Evolutionary conservation across 768 basidiomycete species (phyloP).

Genomic region (Boletus insuetus): DNA sequence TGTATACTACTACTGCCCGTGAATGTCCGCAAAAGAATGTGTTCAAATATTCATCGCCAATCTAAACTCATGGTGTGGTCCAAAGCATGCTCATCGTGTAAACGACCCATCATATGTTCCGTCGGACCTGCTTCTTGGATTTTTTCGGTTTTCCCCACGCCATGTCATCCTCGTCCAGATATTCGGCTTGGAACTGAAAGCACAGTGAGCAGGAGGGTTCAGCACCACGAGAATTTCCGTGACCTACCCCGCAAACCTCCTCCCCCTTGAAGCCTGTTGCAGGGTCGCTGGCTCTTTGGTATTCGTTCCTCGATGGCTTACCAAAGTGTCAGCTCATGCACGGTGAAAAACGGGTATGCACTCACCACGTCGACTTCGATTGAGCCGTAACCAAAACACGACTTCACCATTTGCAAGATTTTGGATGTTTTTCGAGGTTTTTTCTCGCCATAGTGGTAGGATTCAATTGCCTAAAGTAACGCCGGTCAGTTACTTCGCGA

Average conservation of each 20-base stretch:
- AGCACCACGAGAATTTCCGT: background rate
- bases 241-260: slow-evolving; percentile 21
- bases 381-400: slow-evolving; percentile 18
- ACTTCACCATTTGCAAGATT: slow-evolving; percentile 15
- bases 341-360: background rate
- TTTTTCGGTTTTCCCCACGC: slow-evolving; percentile 22
- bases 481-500: no score
- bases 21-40: background rate
- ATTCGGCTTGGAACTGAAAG: slow-evolving; percentile 21
- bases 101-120: background rate
- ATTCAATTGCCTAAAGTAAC: slow-evolving; percentile 5
- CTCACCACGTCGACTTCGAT: slow-evolving; percentile 14
- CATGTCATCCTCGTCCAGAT: slow-evolving; percentile 28
- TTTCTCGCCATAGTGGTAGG: slow-evolving; percentile 3
- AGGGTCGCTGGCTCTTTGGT: slow-evolving; percentile 8
- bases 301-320: slow-evolving; percentile 18
- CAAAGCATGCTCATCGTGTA: background rate
- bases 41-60: no score
- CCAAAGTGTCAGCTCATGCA: background rate
- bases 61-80: no score
- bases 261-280: slow-evolving; percentile 18
- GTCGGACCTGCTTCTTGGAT: slow-evolving; percentile 4
- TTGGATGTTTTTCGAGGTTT: slow-evolving; percentile 4
- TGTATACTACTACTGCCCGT: background rate
- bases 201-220: background rate